Evolutionary conservation across 1,284 basidiomycete species (phyloP), one percentile per base, ranked within the genome.

Genomic region (Leccinum subrobustum): DNA sequence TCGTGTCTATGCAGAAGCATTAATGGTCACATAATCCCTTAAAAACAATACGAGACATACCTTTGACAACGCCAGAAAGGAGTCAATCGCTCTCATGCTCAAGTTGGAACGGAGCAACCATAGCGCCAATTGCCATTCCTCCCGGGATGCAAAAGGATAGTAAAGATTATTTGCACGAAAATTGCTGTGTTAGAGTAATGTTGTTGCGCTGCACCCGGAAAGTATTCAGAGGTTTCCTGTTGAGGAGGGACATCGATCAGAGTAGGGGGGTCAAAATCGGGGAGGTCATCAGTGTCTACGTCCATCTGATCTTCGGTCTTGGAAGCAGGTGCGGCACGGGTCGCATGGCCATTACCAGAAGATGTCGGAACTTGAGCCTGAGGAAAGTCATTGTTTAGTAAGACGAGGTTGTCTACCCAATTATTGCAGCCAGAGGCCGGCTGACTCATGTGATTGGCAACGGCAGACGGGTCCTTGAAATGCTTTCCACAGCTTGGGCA

Each of bases 361-460:
- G 42, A n/a, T 18, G 42, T 44, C 7, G 23, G 18, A 25, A 18
- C n/a, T 48, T 14, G 23, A 48, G 47, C 27, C 27, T 27, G 27
- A 27, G 27, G 23, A 39, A 39, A 16, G 37, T 20, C 20, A 25
- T 48, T 18, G n/a, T 6, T 8, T 2, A 48, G 47, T n/a, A 6
- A 48, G 47, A 48, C 47, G 3, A 48, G 27, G 23, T 42, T 44
- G 18, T 55, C 16, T 4, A 55, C 16, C 54, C 54, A 55, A 2
- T 7, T 55, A 8, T 55, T 55, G n/a, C 54, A 55, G 7, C 54
- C 27, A 55, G 39, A 44, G 18, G 39, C 27, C 1, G 39, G 54
- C 12, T 55, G 54, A 27, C 54, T 55, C 54, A 55, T 55, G 27
- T 55, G 54, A 14, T 44, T 44, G n/a, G 39, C 39, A 31, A 55